A percentile compares a stretch with the other conserved stretches of the same genome.
These are phyloP conservation scores for Talaromyces atroroseus DNA, from an alignment of 2,329 filamentous ascomycete species.

Conservation along the genomic window DNA sequence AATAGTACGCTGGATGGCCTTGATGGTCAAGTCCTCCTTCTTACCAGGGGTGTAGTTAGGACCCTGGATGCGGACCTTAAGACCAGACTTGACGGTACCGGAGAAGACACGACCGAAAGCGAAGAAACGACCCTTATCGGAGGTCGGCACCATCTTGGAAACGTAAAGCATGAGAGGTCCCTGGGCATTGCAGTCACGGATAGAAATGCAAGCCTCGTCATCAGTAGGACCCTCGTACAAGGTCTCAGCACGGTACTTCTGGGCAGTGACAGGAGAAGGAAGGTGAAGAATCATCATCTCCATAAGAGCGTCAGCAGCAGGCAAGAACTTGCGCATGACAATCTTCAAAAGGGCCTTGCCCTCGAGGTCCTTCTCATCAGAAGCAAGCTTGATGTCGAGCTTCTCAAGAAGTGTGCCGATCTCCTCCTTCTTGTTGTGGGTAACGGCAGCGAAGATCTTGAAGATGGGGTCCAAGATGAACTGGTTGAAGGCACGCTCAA, in stretches of 20 bases:
- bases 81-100: conserved; percentile 93
- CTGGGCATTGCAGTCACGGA: conserved; percentile 97
- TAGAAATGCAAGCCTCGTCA: conserved; percentile 88
- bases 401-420: conserved; percentile 76
- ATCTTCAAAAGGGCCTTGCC: conserved; percentile 98
- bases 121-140: conserved; percentile 99
- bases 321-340: conserved; percentile 98
- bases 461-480: conserved; percentile 99
- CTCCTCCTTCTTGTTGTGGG: conserved; percentile 99
- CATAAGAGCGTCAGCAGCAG: conserved; percentile 92
- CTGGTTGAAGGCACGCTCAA: conserved; percentile 99
- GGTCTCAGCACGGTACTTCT: conserved; percentile 97
- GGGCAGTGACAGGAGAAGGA: conserved; percentile 89
- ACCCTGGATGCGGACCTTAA: conserved; percentile 99
- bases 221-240: conserved; percentile 96
- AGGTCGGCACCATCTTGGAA: conserved; percentile 99
- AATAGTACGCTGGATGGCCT: conserved; percentile 98
- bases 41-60: conserved; percentile 97
- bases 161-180: conserved; percentile 99
- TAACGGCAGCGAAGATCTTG: conserved; percentile 94
- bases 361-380: conserved; percentile 86
- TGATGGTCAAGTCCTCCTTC: conserved; percentile 99
- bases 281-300: conserved; percentile 99
- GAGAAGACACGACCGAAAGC: conserved; percentile 99
- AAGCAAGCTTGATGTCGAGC: conserved; percentile 85